A percentile compares a stretch with the other conserved stretches of the same genome.
These are phyloP conservation scores for Paramyrothecium roridum DNA, from an alignment of 2,329 filamentous ascomycete species.

Conservation along the genomic window DNA sequence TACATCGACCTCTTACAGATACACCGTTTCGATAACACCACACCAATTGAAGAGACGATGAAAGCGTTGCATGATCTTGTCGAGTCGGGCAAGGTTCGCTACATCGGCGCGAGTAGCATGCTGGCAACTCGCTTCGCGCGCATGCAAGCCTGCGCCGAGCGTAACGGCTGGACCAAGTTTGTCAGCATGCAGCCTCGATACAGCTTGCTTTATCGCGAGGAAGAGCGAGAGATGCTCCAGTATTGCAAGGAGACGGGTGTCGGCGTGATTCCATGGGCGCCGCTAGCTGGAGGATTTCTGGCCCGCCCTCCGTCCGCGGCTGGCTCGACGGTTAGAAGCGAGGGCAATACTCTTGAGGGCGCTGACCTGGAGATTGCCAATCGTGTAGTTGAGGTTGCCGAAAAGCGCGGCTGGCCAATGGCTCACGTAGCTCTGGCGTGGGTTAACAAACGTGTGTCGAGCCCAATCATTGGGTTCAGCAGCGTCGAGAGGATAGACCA, in stretches of 20 bases:
- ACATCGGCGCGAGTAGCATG: constrained; percentile 50
- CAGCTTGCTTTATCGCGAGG: constrained; percentile 55
- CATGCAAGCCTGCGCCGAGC: constrained; percentile 49
- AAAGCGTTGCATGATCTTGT: constrained; percentile 56
- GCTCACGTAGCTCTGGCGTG: constrained; percentile 63
- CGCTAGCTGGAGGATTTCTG: background rate
- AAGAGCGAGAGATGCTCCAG: constrained; percentile 43
- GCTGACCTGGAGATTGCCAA: background rate
- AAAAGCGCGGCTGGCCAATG: constrained; percentile 56
- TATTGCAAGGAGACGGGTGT: constrained; percentile 41
- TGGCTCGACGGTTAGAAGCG: background rate
- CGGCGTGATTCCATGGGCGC: constrained; percentile 29
- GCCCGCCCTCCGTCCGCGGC: background rate
- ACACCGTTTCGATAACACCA: constrained; percentile 51
- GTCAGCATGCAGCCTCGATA: constrained; percentile 57
- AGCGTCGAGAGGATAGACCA: constrained; percentile 58
- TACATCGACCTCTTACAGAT: constrained; percentile 47
- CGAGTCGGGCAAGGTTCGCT: constrained; percentile 51
- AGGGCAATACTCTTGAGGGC: background rate
- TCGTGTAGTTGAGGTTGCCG: constrained; percentile 48
- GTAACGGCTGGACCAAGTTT: constrained; percentile 54
- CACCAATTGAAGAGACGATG: constrained; percentile 57
- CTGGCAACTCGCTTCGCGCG: constrained; percentile 44
- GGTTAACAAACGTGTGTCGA: constrained; percentile 49
- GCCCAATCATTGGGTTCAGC: constrained; percentile 60